Evolutionary conservation across 2,329 filamentous ascomycete genomes (phyloP).

Genomic region (Coniochaeta prunicola): DNA sequence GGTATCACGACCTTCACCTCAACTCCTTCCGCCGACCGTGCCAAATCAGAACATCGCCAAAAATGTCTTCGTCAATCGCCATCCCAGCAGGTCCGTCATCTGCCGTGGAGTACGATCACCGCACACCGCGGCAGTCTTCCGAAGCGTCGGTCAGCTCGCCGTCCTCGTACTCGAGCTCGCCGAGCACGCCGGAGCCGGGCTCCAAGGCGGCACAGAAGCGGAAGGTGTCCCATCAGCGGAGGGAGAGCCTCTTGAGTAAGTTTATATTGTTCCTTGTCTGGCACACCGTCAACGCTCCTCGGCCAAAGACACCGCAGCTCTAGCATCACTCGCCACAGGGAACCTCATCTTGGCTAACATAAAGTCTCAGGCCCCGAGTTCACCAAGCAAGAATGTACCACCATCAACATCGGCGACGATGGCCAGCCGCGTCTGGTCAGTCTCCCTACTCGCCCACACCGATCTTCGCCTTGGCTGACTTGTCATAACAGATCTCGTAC

Average conservation of each 20-base stretch:
- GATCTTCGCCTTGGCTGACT: slow-evolving; percentile 8
- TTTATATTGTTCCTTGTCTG: slow-evolving; percentile 4
- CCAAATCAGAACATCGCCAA: slow-evolving; percentile 12
- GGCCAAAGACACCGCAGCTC: background rate
- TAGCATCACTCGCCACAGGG: background rate
- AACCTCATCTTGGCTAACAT: background rate
- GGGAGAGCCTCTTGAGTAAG: slow-evolving; percentile 57
- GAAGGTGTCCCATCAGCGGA: slow-evolving; percentile 43
- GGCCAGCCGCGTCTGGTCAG: slow-evolving; percentile 65
- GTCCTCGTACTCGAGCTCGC: slow-evolving; percentile 51
- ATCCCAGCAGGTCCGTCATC: slow-evolving; percentile 43
- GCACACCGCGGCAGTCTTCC: slow-evolving; percentile 21
- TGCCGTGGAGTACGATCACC: slow-evolving; percentile 9
- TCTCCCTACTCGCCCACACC: slow-evolving; percentile 4
- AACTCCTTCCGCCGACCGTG: slow-evolving; percentile 4
- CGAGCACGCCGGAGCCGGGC: slow-evolving; percentile 33
- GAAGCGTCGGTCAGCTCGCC: slow-evolving; percentile 42
- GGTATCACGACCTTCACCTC: background rate
- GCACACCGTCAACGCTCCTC: slow-evolving; percentile 6
- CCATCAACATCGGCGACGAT: slow-evolving; percentile 69
- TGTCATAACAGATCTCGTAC: slow-evolving; percentile 60
- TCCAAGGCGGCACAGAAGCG: slow-evolving; percentile 27
- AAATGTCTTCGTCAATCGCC: slow-evolving; percentile 62
- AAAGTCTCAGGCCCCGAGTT: slow-evolving; percentile 56
- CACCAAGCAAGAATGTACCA: slow-evolving; percentile 69